Base-by-base conservation (phyloP, 495 filamentous ascomycete species). In the Letharia lupina region DNA sequence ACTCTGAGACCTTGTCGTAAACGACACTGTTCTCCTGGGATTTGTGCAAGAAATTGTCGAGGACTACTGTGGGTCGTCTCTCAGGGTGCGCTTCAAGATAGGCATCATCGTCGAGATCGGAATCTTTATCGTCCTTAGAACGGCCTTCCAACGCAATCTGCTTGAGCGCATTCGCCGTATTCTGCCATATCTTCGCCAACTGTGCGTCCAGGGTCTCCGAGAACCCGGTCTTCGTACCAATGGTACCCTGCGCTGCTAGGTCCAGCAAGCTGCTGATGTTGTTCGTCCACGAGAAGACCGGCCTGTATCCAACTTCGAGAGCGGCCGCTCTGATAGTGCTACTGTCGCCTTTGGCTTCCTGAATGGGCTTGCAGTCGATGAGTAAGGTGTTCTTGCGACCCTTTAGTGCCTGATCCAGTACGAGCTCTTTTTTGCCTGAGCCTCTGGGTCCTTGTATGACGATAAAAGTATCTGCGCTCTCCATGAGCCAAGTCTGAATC, bases 251-350 rank as follows among this genome's bases (percentile, higher is more conserved):
- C 20, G 93, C 89, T 23, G 92, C 94, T 52, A 98, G 83, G 69
- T 98, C 94, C 67, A 96, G 81, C 68, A 96, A 81, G 73, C 91
- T 96, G 74, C 89, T 95, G 65, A 97, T 83, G 68, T 86, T 96
- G 74, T 98, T 98, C 79, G 94, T 87, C 90, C 91, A 98, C 0
- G 90, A 93, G 75, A 98, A 98, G 10, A 98, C 83, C 0, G 94
- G 94, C 2, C 91, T 81, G 70, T 98, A 98, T 48, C 94, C 94
- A 64, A 98, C 94, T 70, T 93, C 84, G 8, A 77, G 74, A 3
- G 95, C 95, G 3, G 91, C 89, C 59, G 89, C 87, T 64, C 81
- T 79, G 63, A 98, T 97, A 10, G 90, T 96, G 4, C 86, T 85
- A n/a, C 86, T 86, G 74, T 98, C 94, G 0, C 94, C 94, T 39